Conservation (phyloP, 2,329 filamentous ascomycete species). For the Alternaria atra region DNA sequence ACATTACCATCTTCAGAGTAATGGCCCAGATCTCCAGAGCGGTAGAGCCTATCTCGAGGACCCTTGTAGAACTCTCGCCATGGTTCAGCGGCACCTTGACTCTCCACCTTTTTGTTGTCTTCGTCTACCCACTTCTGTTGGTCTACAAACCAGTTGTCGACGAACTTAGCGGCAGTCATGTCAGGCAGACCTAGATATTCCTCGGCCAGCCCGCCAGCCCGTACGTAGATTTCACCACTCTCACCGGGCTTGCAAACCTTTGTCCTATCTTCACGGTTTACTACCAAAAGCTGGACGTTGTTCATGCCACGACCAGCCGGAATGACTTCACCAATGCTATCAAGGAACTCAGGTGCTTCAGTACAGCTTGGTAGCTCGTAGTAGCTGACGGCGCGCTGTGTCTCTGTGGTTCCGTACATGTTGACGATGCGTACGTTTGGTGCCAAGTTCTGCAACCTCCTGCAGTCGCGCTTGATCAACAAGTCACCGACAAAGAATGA, state of each 20-base stretch:
- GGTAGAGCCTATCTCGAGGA: slow-evolving; percentile 84
- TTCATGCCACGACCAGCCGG: slow-evolving; percentile 87
- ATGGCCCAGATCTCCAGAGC: slow-evolving; percentile 84
- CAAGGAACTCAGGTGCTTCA: slow-evolving; percentile 70
- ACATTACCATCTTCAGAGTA: slow-evolving; percentile 76
- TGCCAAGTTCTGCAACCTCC: slow-evolving; percentile 76
- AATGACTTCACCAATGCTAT: slow-evolving; percentile 76
- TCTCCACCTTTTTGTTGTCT: slow-evolving; percentile 64
- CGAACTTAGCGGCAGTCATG: slow-evolving; percentile 76
- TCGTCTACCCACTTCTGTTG: slow-evolving; percentile 72
- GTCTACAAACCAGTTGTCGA: slow-evolving; percentile 87
- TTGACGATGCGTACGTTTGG: slow-evolving; percentile 79
- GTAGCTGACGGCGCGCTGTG: slow-evolving; percentile 81
- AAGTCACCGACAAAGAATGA: slow-evolving; percentile 95
- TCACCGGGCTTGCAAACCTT: slow-evolving; percentile 82
- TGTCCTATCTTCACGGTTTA: slow-evolving; percentile 72
- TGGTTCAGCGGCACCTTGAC: slow-evolving; percentile 65
- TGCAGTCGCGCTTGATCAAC: slow-evolving; percentile 84
- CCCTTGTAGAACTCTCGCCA: slow-evolving; percentile 84
- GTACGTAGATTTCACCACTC: slow-evolving; percentile 82
- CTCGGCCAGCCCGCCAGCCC: slow-evolving; percentile 84
- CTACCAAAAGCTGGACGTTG: slow-evolving; percentile 87
- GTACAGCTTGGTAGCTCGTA: slow-evolving; percentile 76
- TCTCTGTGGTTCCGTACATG: slow-evolving; percentile 91
- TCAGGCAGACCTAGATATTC: slow-evolving; percentile 73